phyloP scores from a whole-genome alignment of 208 protist species.

The Vickermania ingenoplastis region DNA sequence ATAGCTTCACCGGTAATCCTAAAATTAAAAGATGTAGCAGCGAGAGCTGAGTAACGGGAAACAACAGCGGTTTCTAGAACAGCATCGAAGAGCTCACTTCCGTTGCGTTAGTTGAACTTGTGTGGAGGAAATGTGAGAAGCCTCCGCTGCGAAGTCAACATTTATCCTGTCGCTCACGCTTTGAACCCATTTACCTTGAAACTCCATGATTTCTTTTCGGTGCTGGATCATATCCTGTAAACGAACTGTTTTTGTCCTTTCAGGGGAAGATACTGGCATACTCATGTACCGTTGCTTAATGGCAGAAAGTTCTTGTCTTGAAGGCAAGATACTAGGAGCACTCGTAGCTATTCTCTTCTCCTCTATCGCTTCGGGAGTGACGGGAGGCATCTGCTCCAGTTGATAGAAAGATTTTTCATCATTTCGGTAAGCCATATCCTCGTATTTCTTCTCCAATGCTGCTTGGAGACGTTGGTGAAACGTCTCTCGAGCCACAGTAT shows the following conservation, averaged over 20 bases:
- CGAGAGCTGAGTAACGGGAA: no score
- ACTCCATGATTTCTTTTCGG: neutral
- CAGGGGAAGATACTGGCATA: constrained; percentile 35
- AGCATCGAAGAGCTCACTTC: no score
- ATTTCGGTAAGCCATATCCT: constrained; percentile 63
- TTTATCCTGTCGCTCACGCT: neutral
- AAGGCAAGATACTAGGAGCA: constrained; percentile 46
- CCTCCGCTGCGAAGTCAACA: neutral
- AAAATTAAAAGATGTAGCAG: no score
- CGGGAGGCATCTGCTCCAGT: constrained; percentile 64
- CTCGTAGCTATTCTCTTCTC: constrained; percentile 32
- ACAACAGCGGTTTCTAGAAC: no score
- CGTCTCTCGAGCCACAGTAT: constrained; percentile 48
- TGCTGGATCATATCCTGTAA: constrained; percentile 4
- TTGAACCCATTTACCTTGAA: neutral
- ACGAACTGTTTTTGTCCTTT: constrained; percentile 17
- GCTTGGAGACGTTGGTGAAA: constrained; percentile 56
- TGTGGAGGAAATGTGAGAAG: neutral
- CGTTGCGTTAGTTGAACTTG: neutral
- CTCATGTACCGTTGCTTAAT: constrained; percentile 25
- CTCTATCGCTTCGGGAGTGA: constrained; percentile 19
- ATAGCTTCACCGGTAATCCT: no score
- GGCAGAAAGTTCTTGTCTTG: constrained; percentile 24
- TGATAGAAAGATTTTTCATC: constrained; percentile 75
- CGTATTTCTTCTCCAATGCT: constrained; percentile 29